phyloP scores from a whole-genome alignment of 2,329 filamentous ascomycete species.

The Monosporascus sp. region DNA sequence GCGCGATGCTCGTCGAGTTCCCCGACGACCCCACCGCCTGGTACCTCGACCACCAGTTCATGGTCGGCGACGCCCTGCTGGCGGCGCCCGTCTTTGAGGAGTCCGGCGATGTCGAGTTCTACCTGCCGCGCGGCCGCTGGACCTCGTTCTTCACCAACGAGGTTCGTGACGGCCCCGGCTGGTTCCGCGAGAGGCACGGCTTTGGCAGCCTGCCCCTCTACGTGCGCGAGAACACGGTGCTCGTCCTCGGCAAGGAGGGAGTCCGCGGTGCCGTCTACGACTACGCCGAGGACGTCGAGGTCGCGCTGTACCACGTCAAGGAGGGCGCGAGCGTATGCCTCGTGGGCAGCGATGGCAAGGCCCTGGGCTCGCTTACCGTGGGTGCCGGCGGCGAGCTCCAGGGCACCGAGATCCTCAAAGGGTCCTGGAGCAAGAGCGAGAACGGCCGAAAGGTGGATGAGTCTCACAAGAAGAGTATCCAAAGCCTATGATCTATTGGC shows the following conservation, averaged over 20 bases:
- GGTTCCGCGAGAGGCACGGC: constrained; percentile 55
- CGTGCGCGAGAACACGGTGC: constrained; percentile 47
- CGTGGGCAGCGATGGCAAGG: constrained; percentile 37
- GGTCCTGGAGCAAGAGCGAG: constrained; percentile 21
- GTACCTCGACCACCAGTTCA: constrained; percentile 65
- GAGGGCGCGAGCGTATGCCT: constrained; percentile 37
- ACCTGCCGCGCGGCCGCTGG: constrained; percentile 48
- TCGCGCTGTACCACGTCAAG: constrained; percentile 38
- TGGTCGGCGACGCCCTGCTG: constrained; percentile 62
- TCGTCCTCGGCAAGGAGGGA: constrained; percentile 38
- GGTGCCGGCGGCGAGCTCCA: constrained; percentile 34
- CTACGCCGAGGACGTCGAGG: constrained; percentile 41
- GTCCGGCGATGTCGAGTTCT: constrained; percentile 60
- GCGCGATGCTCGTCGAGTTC: constrained; percentile 65
- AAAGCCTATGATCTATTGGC: constrained; percentile 14
- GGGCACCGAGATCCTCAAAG: constrained; percentile 35
- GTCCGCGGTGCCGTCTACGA: constrained; percentile 41
- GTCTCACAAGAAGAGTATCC: constrained; percentile 12
- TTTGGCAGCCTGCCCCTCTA: constrained; percentile 56
- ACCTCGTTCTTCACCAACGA: constrained; percentile 44
- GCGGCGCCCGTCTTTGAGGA: constrained; percentile 65
- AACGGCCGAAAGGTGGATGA: constrained; percentile 17
- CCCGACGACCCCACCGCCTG: constrained; percentile 64
- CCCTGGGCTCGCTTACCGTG: constrained; percentile 35
- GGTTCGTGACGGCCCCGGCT: constrained; percentile 45